These are phyloP conservation scores for Pleochaeta shiraiana DNA, from an alignment of 2,329 filamentous ascomycete genomes.

Conservation along the genomic window DNA sequence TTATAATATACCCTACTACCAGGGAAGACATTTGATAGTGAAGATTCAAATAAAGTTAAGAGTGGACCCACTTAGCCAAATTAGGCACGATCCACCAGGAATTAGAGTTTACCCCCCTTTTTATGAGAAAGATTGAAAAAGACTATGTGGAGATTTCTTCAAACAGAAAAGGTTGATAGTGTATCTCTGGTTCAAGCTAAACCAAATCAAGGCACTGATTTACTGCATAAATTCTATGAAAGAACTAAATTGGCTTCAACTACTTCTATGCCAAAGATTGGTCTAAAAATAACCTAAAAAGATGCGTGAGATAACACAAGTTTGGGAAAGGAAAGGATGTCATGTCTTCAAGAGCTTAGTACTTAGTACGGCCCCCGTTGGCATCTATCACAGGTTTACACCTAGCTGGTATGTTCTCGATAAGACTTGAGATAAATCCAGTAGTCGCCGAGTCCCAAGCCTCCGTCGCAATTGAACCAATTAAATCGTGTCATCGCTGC, in stretches of 20 bases:
- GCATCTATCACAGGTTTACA: not conserved
- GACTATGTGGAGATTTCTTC: no score
- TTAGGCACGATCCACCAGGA: no score
- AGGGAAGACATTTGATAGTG: no score
- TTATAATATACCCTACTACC: no score
- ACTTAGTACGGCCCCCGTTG: not conserved
- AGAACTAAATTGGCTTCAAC: not conserved
- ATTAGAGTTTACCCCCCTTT: no score
- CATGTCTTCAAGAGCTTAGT: not conserved
- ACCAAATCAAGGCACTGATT: no score
- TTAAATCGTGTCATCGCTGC: not conserved
- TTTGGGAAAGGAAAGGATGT: not conserved
- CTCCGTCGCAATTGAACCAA: not conserved
- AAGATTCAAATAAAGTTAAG: no score
- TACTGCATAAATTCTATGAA: not conserved
- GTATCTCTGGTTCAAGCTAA: no score
- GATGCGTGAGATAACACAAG: not conserved
- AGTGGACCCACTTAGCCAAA: no score
- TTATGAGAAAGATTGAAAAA: no score
- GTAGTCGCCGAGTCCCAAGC: not conserved
- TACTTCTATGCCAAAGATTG: not conserved
- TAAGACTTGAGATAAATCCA: not conserved
- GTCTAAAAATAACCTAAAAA: not conserved
- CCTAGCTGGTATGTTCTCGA: not conserved
- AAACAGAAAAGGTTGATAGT: no score